Evolutionary conservation across 2,329 filamentous ascomycete species (phyloP), one percentile per base, ranked within the genome.

Genomic region (Colletotrichum magnum): DNA sequence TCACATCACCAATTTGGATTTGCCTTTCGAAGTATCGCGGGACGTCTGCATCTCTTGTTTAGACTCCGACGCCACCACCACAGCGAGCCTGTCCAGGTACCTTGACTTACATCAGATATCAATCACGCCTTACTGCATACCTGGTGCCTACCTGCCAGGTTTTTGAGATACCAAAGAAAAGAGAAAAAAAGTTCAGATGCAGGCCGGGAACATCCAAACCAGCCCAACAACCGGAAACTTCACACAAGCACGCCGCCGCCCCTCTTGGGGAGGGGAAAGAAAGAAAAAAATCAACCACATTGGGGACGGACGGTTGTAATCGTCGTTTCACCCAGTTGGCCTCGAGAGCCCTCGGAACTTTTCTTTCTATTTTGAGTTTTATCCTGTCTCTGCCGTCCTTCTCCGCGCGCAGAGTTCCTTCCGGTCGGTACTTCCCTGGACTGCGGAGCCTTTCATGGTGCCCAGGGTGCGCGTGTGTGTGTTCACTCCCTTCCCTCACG

Each of bases 311-410:
- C 28, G 32, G 32, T 9, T 36, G 32, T 36, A 10, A 45, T 53
- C 47, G 53, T 6, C 47, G 56, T 39, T 57, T 47, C 53, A 58
- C 21, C 48, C 53, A 16, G 32, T 12, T 48, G 41, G n/a, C 43
- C 41, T 56, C 32, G 62, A 65, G 50, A 43, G 51, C 48, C 43
- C 63, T 57, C 64, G 36, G 66, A 47, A 48, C 62, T 54, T 59
- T 69, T 47, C 18, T 47, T 47, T 66, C 53, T 54, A 36, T 69
- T 65, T 69, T 69, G 66, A 69, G 54, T 69, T 69, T 65, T 36
- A 16, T 7, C 18, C n/a, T 48, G 47, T 65, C 60, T 65, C 62
- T 66, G 62, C 48, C 32, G 54, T 51, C 39, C 43, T 56, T 69
- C 56, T 54, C 50, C 32, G 26, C 36, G 54, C 18, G 50, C 62